Evolutionary conservation across 2,329 filamentous ascomycete species (phyloP).

Genomic region (Claviceps humidiphila): DNA sequence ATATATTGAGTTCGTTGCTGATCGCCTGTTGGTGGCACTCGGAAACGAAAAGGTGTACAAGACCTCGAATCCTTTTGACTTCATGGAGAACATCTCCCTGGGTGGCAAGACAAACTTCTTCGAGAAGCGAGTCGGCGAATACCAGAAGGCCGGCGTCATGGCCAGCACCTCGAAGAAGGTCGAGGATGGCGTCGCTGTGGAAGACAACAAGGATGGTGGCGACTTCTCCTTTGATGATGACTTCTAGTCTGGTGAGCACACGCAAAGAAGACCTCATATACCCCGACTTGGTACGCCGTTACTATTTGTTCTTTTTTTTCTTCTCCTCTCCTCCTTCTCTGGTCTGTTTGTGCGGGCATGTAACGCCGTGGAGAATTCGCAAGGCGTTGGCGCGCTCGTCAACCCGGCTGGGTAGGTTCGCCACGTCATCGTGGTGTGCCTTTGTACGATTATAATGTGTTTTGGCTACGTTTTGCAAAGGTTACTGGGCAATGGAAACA

Average conservation of each 20-base stretch:
- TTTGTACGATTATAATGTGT: constrained; percentile 4
- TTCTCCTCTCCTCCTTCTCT: constrained; percentile 4
- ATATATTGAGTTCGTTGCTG: constrained; percentile 99
- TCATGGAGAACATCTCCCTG: constrained; percentile 99
- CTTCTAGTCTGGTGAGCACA: constrained; percentile 49
- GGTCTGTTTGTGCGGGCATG: constrained; percentile 3
- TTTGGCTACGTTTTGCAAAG: constrained; percentile 1
- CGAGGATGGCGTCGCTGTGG: constrained; percentile 29
- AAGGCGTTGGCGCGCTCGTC: background rate
- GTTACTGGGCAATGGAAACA: constrained; percentile 1
- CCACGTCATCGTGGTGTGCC: background rate
- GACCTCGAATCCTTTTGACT: constrained; percentile 92
- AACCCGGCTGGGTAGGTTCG: background rate
- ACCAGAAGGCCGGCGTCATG: constrained; percentile 99
- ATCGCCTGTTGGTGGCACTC: constrained; percentile 82
- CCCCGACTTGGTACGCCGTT: background rate
- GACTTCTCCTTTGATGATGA: constrained; percentile 94
- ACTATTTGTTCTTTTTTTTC: constrained; percentile 11
- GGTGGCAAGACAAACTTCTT: constrained; percentile 99
- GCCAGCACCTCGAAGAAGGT: constrained; percentile 68
- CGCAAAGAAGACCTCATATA: constrained; percentile 10
- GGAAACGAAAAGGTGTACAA: constrained; percentile 94
- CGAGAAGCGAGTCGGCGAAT: constrained; percentile 98
- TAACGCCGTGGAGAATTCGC: constrained; percentile 9
- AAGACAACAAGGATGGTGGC: constrained; percentile 46